Conservation (phyloP, 73 alveolate genomes). For the Paraurostyla sp. region DNA sequence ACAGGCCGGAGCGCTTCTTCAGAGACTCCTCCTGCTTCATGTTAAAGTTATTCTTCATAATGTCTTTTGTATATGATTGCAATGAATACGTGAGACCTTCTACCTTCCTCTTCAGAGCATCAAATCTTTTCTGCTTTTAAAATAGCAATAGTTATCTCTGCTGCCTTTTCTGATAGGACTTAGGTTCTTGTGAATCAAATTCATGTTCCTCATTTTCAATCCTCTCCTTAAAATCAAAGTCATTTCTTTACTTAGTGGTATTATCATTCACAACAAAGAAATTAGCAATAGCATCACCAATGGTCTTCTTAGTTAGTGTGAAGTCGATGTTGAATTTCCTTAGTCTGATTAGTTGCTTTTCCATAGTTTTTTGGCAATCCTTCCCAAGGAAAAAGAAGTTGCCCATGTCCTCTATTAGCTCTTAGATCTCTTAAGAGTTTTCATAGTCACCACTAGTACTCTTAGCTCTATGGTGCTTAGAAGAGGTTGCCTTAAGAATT, state of each 20-base stretch:
- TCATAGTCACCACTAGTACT: neutral
- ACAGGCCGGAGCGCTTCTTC: constrained; percentile 6
- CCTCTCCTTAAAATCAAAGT: neutral
- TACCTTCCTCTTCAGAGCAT: neutral
- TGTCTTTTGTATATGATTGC: constrained; percentile 29
- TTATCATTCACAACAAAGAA: neutral
- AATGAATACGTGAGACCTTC: constrained; percentile 46
- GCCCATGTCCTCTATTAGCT: constrained; percentile 12
- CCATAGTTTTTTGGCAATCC: neutral
- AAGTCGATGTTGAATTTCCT: constrained; percentile 12
- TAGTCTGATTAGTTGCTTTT: constrained; percentile 28
- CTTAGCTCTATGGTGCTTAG: neutral
- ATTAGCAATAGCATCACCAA: neutral
- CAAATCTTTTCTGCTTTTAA: neutral
- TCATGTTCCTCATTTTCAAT: neutral
- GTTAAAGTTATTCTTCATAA: neutral
- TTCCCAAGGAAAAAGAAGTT: constrained; percentile 2
- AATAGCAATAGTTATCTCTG: neutral
- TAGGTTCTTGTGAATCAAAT: neutral
- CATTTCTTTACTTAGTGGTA: neutral
- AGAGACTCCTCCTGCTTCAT: constrained; percentile 27
- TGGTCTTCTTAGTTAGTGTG: constrained; percentile 3
- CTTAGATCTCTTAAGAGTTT: neutral
- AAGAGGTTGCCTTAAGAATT: neutral
- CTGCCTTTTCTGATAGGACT: neutral